These are phyloP conservation scores for Eucalyptus virginea DNA, from an alignment of 345 rosid genomes.

Conservation along the genomic window DNA sequence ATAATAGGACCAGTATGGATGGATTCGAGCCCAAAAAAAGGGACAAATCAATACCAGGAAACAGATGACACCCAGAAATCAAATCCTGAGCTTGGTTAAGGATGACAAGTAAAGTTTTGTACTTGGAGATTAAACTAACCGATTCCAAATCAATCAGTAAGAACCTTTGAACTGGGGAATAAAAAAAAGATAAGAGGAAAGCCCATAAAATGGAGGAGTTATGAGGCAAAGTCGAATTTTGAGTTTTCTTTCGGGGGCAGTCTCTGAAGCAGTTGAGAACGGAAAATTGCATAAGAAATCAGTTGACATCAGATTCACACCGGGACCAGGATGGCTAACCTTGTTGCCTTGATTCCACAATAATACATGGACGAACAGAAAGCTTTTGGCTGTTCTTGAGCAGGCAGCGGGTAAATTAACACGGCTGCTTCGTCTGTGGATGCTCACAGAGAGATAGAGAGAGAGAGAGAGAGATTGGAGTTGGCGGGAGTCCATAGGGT, in stretches of 20 bases:
- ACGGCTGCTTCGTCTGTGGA: neutral
- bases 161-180: neutral
- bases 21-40: neutral
- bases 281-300: neutral
- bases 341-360: neutral
- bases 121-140: neutral
- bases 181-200: neutral
- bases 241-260: neutral
- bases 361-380: neutral
- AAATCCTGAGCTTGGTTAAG: neutral
- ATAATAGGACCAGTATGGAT: neutral
- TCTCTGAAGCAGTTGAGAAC: neutral
- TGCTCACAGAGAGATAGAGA: neutral
- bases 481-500: neutral
- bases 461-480: neutral
- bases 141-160: neutral
- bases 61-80: neutral
- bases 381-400: neutral
- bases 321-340: neutral
- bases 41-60: neutral
- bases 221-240: neutral
- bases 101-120: neutral
- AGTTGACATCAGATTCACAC: neutral
- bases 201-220: neutral
- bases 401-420: neutral